These are phyloP conservation scores for Lonicera japonica DNA, from an alignment of 129 eudicot species.

Conservation along the genomic window DNA sequence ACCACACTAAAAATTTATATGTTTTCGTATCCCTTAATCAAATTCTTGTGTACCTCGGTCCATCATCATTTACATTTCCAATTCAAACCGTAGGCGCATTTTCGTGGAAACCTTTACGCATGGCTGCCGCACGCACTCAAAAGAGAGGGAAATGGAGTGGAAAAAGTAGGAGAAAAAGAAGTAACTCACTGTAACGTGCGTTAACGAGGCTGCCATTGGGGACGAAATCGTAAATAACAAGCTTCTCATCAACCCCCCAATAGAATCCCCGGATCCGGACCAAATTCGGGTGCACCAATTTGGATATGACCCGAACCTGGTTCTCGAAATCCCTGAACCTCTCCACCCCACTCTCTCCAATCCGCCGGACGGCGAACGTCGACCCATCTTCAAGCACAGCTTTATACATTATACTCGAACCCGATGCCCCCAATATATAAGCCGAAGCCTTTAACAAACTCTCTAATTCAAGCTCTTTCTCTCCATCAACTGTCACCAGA, in stretches of 20 bases:
- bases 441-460: conserved; percentile 89
- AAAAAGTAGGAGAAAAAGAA: too few species aligned
- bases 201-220: conserved; percentile 96
- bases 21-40: too few species aligned
- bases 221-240: conserved; percentile 81
- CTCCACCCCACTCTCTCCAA: conserved; percentile 77
- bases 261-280: conserved; percentile 94
- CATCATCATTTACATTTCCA: too few species aligned
- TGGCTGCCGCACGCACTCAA: too few species aligned
- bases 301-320: conserved; percentile 69
- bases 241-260: conserved; percentile 93
- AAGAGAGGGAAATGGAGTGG: too few species aligned
- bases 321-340: conserved; percentile 84
- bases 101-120: too few species aligned
- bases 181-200: conserved; percentile 77
- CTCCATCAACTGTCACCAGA: conserved; percentile 83
- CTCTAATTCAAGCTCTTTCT: conserved; percentile 64
- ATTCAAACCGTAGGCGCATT: too few species aligned
- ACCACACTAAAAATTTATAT: too few species aligned
- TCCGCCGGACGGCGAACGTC: conserved; percentile 71
- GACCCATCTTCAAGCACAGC: conserved; percentile 90
- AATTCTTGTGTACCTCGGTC: too few species aligned
- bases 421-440: conserved; percentile 73
- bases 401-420: conserved; percentile 86
- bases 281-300: conserved; percentile 80